Evolutionary conservation across 164 flowering plant species (phyloP), one percentile per base, ranked within the genome.

Genomic region (Annona cherimola): DNA sequence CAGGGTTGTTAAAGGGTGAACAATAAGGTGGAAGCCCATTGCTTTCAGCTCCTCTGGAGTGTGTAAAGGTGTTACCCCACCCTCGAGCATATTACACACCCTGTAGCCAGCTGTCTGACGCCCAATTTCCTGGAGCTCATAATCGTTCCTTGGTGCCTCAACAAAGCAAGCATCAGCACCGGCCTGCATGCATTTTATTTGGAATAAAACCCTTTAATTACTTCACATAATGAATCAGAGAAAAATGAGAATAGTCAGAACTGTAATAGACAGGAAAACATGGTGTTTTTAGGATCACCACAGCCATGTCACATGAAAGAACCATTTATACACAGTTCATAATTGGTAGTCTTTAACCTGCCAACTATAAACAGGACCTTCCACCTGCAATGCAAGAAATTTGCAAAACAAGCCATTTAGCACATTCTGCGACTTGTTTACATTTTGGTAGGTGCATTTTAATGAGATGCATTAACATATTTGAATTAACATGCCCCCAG

Each of bases 161-260:
- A 80, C 80, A 55, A 80, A 80, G 42, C 70, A 65, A 5, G 78
- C 82, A 80, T 80, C 82, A 12, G 80, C 82, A 43, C 80, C 82
- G 1, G 80, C 80, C 82, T 80, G 76, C 66, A 55, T 16, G 11
- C 14, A 9, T 50, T 11, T 26, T 50, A 9, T 50, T 16, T 16
- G 14, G 57, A 11, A 5, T 3, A 50, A 16, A 50, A 16, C 9
- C 14, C 57, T 9, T 50, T 3, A 50, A 50, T 50, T 50, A 11
- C 14, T 16, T 11, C 57, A 50, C 57, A 50, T 50, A 50, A 26
- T 16, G 11, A 7, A 16, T 0, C 3, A 50, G 11, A 12, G 11
- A 50, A 8, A 12, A 8, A 7, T 2, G 14, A 3, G 9, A 8
- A 50, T 2, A 50, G 57, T 5, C 3, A 50, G 11, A 50, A 1